These are phyloP conservation scores for Royoungia palumana DNA, from an alignment of 768 basidiomycete genomes.

Conservation along the genomic window DNA sequence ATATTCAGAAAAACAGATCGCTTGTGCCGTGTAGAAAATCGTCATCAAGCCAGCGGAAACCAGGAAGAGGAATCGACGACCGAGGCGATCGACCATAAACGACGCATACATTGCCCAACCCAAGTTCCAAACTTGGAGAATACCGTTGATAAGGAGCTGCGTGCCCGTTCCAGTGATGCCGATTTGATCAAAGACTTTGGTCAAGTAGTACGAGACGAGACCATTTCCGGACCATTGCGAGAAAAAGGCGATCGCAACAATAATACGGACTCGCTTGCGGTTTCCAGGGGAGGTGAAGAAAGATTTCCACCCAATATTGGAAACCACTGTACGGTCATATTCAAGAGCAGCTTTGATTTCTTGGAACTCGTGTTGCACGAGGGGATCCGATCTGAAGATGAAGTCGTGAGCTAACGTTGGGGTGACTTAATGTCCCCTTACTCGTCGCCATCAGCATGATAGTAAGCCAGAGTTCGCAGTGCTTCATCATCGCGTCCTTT, in stretches of 20 bases:
- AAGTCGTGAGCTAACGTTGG: not conserved
- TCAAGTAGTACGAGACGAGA: conserved; percentile 81
- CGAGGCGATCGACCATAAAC: conserved; percentile 59
- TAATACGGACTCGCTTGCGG: conserved; percentile 71
- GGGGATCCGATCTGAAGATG: conserved; percentile 48
- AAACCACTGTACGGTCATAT: conserved; percentile 56
- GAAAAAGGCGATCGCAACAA: conserved; percentile 77
- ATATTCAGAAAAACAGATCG: conserved; percentile 60
- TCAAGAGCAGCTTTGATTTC: conserved; percentile 80
- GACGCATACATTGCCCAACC: conserved; percentile 57
- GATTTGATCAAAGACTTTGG: conserved; percentile 63
- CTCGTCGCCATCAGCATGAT: conserved; percentile 76
- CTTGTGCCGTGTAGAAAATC: conserved; percentile 66
- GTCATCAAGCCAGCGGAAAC: conserved; percentile 55
- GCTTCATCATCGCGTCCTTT: conserved; percentile 74
- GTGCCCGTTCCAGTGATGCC: conserved; percentile 59
- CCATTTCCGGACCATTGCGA: conserved; percentile 87
- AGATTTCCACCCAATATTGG: conserved; percentile 65
- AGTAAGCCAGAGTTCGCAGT: conserved; percentile 65
- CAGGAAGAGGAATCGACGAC: conserved; percentile 71
- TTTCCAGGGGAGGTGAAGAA: conserved; percentile 68
- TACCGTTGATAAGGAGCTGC: conserved; percentile 82
- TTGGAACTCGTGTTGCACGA: conserved; percentile 70
- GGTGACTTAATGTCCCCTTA: conserved; percentile 22
- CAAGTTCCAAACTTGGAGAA: conserved; percentile 82